Evolutionary conservation across 176 grass and related monocot genomes (phyloP), one percentile per base, ranked within the genome.

Genomic region (Zoysia japonica): DNA sequence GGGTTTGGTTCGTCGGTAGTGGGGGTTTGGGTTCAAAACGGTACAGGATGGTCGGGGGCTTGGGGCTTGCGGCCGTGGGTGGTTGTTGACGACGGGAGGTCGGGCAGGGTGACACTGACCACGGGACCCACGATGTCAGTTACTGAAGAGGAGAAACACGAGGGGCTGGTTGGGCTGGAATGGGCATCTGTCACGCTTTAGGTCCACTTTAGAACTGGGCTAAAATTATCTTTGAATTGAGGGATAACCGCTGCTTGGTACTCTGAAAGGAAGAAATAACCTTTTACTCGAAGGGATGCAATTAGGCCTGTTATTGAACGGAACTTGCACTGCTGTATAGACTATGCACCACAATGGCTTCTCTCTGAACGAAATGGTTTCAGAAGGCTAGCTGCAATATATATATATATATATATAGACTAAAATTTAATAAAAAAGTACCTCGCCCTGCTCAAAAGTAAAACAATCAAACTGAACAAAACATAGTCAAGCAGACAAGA

Each of bases 1-100:
- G 77, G 61, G 72, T 76, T 88, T 84, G 51, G 20, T 16, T 84
- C 42, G 20, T 16, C 8, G 44, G 42, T 16, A 5, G 44, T 48
- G 61, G 70, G 71, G 63, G 75, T 87, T 83, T 79, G 69, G 77
- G 77, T 80, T 88, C 65, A 46, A 84, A 81, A 76, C 70, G 74
- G 76, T 28, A 28, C 28, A 28, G 28, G 62, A 70, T 76, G 74
- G 76, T 65, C 65, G 79, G 39, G 84, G 74, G 9, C 4, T 19
- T 28, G 61, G 36, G 37, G 39, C 11, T 9, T 66, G 61, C 37
- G 76, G 73, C 60, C 69, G 75, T 84, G 69, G 65, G 81, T 72
- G 64, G 78, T 60, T 56, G 80, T 81, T 85, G 77, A 88, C 71
- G 82, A 28, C 28, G 28, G 28, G 28, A 28, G 28, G 28, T 28